Evolutionary conservation across 495 filamentous ascomycete genomes (phyloP).

Genomic region (Copromyces sp.): DNA sequence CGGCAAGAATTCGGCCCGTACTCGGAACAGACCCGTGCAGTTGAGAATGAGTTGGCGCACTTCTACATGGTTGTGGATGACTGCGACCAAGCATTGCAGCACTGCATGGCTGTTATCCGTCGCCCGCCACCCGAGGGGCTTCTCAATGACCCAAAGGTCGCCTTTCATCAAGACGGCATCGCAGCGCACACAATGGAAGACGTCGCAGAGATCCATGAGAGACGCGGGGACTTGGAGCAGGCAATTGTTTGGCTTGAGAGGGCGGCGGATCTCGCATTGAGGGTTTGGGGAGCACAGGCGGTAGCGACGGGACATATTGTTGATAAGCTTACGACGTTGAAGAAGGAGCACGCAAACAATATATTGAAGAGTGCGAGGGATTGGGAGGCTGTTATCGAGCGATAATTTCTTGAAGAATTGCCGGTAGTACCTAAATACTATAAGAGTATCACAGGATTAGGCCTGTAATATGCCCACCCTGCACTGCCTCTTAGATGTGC

Average conservation of each 20-base stretch:
- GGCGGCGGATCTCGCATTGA: conserved; percentile 16
- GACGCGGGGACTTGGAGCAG: conserved; percentile 17
- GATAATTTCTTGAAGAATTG: background rate
- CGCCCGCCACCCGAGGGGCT: conserved; percentile 5
- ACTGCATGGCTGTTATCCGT: conserved; percentile 22
- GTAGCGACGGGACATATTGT: conserved; percentile 21
- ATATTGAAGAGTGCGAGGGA: conserved; percentile 15
- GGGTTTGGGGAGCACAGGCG: conserved; percentile 17
- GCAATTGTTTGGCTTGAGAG: conserved; percentile 21
- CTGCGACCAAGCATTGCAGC: conserved; percentile 14
- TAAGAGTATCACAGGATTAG: no score
- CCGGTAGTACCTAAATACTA: no score
- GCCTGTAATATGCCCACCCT: no score
- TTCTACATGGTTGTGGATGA: conserved; percentile 23
- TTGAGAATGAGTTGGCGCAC: conserved; percentile 23
- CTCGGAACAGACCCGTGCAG: conserved; percentile 17
- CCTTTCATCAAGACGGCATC: conserved; percentile 20
- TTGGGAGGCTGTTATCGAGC: conserved; percentile 16
- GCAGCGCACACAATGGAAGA: conserved; percentile 25
- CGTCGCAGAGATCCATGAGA: conserved; percentile 24
- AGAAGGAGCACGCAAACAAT: conserved; percentile 18
- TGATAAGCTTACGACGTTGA: conserved; percentile 21
- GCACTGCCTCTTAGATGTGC: no score
- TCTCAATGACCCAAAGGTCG: background rate
- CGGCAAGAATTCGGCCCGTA: conserved; percentile 16